Percentiles rank a stretch among this genome's conserved stretches.
Conservation (phyloP, 2,329 filamentous ascomycete species). For the Macrophomina pseudophaseolina region DNA sequence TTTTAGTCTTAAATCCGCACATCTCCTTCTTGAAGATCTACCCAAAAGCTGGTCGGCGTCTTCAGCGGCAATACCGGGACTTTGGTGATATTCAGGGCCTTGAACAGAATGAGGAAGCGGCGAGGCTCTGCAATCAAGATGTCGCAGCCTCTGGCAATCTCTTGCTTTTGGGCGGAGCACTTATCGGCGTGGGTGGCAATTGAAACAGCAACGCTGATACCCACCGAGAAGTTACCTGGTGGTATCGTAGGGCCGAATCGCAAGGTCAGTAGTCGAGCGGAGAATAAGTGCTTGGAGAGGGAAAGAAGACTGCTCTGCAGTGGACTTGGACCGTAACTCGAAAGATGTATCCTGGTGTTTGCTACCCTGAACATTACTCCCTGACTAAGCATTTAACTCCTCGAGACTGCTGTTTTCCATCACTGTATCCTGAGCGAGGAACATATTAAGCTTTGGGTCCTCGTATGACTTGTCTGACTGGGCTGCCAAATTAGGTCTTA, state of each 20-base stretch:
- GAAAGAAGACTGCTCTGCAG: background rate
- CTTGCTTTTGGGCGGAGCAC: background rate
- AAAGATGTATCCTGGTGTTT: too few relatives aligned
- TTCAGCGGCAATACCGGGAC: background rate
- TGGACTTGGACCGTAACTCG: too few relatives aligned
- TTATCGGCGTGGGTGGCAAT: background rate
- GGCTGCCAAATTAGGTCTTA: too few relatives aligned
- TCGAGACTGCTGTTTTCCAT: too few relatives aligned
- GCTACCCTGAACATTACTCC: too few relatives aligned
- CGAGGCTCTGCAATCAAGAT: background rate
- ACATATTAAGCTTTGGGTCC: too few relatives aligned
- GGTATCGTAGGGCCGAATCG: background rate
- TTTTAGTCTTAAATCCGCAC: background rate
- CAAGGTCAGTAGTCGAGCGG: background rate
- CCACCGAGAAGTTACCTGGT: background rate
- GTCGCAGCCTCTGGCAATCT: background rate
- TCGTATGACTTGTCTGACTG: too few relatives aligned
- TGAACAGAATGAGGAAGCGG: background rate
- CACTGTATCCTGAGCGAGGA: too few relatives aligned
- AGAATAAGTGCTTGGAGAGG: background rate
- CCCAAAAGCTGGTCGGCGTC: background rate
- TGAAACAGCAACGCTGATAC: background rate
- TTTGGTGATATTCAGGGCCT: background rate
- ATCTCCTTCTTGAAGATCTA: background rate
- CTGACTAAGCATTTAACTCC: too few relatives aligned